Evolutionary conservation across 2,329 filamentous ascomycete species (phyloP).

Genomic region (Pseudogymnoascus sp.): DNA sequence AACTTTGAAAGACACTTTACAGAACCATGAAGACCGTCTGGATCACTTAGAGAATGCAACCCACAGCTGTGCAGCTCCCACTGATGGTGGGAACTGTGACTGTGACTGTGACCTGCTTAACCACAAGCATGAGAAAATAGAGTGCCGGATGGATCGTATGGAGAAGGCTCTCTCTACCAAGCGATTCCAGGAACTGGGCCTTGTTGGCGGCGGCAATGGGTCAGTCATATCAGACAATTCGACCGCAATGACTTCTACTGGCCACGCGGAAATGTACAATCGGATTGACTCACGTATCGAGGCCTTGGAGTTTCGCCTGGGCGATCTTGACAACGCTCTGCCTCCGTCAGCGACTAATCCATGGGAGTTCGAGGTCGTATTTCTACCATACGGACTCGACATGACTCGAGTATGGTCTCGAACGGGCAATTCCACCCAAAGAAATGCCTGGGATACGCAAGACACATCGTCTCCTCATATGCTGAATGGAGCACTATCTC

Average conservation of each 20-base stretch:
- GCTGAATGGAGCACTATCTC: conserved; percentile 19
- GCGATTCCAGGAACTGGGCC: conserved; percentile 32
- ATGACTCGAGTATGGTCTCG: conserved; percentile 46
- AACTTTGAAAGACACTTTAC: conserved; percentile 34
- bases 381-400: conserved; percentile 60
- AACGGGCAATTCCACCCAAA: not conserved
- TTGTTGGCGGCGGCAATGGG: conserved; percentile 24
- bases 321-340: conserved; percentile 22
- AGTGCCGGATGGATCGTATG: conserved; percentile 45
- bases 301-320: conserved; percentile 36
- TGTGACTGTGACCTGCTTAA: conserved; percentile 7
- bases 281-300: conserved; percentile 38
- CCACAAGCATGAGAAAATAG: conserved; percentile 2
- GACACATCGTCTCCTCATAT: conserved; percentile 23
- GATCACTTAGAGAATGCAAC: conserved; percentile 62
- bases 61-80: conserved; percentile 42
- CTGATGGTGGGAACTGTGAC: not conserved
- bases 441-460: conserved; percentile 23
- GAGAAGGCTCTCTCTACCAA: conserved; percentile 38
- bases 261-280: conserved; percentile 35
- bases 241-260: conserved; percentile 30
- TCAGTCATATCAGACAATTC: conserved; percentile 32
- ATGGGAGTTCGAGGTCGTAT: conserved; percentile 70
- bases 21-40: conserved; percentile 57
- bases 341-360: conserved; percentile 56